Evolutionary conservation across 2,329 filamentous ascomycete genomes (phyloP), one percentile per base, ranked within the genome.

Genomic region (Penicillium expansum): DNA sequence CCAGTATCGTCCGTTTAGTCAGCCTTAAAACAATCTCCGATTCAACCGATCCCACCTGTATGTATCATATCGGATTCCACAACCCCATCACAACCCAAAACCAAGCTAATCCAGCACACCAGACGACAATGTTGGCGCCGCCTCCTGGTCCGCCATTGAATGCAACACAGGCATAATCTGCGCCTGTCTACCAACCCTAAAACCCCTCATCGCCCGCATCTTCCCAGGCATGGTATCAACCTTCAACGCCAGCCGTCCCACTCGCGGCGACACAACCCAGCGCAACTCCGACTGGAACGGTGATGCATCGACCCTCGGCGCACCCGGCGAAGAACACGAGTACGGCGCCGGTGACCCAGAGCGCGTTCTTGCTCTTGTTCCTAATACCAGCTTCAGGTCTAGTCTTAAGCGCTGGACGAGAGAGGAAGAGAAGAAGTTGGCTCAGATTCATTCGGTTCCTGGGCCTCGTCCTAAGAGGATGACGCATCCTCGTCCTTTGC

Each of bases 111-210:
- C 3, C 5, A 16, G 13, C 3, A 11, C 18, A 35, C 43, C 20
- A 73, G 71, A 70, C 27, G 69, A 75, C 55, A 72, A 71, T 55
- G 70, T 73, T 39, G 68, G 62, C 30, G 71, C 72, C 1, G 70
- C 71, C 14, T 67, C 69, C 39, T 75, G 73, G 73, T 74, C 73
- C 24, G 67, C 71, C 6, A 65, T 77, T 27, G 75, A 77, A 69
- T 72, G 70, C 63, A 74, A 74, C 55, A 68, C 69, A 5, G 74
- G 74, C 4, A 76, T 77, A 35, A 76, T 76, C 43, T 76, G 74
- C 60, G 74, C 74, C 43, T 76, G 74, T 55, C 67, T 77, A 0
- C 75, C 75, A 7, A 74, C 72, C 14, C 67, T 76, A 2, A 73
- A 73, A 14, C 74, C 74, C 2, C 64, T 76, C 3, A 27, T 74